Conservation (phyloP, 2,329 filamentous ascomycete species). For the Cryphonectria radicalis region DNA sequence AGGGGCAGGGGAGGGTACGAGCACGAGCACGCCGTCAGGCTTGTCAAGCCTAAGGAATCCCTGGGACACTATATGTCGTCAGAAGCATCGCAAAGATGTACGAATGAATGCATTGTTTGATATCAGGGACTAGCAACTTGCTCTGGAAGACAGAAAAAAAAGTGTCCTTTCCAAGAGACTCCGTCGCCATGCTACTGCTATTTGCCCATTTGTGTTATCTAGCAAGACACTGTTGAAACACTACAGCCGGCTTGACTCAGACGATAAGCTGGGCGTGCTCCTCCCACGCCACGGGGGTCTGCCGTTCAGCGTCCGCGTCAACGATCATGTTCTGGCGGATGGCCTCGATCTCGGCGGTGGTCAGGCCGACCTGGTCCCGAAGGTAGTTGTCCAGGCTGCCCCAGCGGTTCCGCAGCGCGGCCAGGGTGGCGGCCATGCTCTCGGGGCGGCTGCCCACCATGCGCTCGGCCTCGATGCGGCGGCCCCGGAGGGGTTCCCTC, state of each 20-base stretch:
- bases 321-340: conserved; percentile 56
- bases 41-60: neutral
- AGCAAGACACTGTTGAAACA: neutral
- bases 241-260: conserved; percentile 21
- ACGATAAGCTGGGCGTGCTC: conserved; percentile 34
- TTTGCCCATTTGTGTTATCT: neutral
- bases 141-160: neutral
- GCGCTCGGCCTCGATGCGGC: conserved; percentile 48
- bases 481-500: conserved; percentile 53
- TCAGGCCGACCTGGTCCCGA: conserved; percentile 60
- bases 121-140: neutral
- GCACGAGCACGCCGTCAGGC: neutral
- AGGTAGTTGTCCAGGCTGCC: conserved; percentile 69
- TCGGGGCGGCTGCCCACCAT: conserved; percentile 52
- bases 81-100: neutral
- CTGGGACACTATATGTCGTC: neutral
- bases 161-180: neutral
- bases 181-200: neutral
- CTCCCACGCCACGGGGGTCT: conserved; percentile 36
- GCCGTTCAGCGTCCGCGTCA: conserved; percentile 33
- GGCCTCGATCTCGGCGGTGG: conserved; percentile 55
- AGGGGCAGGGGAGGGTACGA: neutral
- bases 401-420: conserved; percentile 62
- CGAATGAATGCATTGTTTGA: neutral
- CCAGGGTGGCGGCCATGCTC: conserved; percentile 53